Evolutionary conservation across 2,329 filamentous ascomycete genomes (phyloP).

Genomic region (Neofusicoccum sp.): DNA sequence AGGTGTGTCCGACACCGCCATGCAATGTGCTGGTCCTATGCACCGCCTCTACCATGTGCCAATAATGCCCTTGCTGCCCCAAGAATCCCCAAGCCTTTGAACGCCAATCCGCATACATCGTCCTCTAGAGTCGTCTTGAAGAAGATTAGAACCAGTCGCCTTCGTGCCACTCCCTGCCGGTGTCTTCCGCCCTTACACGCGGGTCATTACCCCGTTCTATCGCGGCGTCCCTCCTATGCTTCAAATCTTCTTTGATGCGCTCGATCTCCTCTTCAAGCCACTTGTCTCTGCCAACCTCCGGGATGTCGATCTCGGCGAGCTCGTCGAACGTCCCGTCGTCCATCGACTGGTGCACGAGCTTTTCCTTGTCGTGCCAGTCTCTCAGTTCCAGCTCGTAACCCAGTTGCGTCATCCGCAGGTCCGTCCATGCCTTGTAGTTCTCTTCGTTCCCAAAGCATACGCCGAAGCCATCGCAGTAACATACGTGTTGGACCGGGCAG

Average conservation of each 20-base stretch:
- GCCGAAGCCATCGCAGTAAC: constrained; percentile 67
- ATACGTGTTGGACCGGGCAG: constrained; percentile 58
- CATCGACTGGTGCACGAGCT: constrained; percentile 38
- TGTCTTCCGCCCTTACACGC: constrained; percentile 53
- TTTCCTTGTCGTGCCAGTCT: constrained; percentile 46
- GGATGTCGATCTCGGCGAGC: constrained; percentile 35
- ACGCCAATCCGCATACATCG: not conserved
- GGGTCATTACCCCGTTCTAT: constrained; percentile 56
- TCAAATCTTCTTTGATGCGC: constrained; percentile 45
- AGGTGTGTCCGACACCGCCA: too few species aligned
- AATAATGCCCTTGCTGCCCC: too few species aligned
- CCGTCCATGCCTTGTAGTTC: constrained; percentile 52
- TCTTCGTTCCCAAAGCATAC: constrained; percentile 60
- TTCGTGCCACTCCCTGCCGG: constrained; percentile 57
- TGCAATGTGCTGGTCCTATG: too few species aligned
- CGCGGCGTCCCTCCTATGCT: constrained; percentile 44
- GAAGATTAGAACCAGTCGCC: constrained; percentile 55
- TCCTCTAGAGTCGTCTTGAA: not conserved
- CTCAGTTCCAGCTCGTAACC: constrained; percentile 46
- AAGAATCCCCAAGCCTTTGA: not conserved
- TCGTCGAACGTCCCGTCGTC: constrained; percentile 40
- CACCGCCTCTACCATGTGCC: too few species aligned
- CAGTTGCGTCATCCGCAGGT: constrained; percentile 46
- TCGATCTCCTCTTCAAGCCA: constrained; percentile 50
- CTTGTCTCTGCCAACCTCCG: constrained; percentile 46